phyloP scores from a whole-genome alignment of 352 stramenopile species.

The Phytophthora nicotianae region DNA sequence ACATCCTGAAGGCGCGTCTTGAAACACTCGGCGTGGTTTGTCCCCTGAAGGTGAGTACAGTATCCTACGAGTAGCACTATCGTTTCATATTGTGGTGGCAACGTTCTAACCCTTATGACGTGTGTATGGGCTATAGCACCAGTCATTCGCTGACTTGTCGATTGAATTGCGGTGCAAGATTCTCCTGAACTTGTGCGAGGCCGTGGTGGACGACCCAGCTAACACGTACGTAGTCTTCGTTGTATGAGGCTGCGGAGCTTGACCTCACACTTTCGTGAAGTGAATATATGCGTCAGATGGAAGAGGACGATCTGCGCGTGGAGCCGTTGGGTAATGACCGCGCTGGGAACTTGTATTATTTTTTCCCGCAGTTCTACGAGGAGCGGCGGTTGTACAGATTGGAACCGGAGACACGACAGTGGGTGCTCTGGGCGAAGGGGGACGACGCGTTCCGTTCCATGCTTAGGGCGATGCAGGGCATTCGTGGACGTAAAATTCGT shows the following conservation, averaged over 20 bases:
- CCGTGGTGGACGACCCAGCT: conserved; percentile 73
- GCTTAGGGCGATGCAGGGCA: conserved; percentile 57
- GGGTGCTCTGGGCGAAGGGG: conserved; percentile 81
- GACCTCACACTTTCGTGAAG: conserved; percentile 31
- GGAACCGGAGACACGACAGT: conserved; percentile 49
- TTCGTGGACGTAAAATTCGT: conserved; percentile 67
- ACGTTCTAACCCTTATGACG: conserved; percentile 2
- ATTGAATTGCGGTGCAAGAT: conserved; percentile 81
- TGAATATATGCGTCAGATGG: conserved; percentile 87
- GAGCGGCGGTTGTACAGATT: conserved; percentile 81
- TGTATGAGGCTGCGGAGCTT: neutral
- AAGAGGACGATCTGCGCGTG: conserved; percentile 83
- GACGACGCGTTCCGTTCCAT: conserved; percentile 65
- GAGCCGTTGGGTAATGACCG: conserved; percentile 79
- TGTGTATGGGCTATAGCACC: conserved; percentile 45
- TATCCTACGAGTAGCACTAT: neutral
- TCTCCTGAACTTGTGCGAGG: conserved; percentile 82
- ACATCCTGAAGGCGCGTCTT: conserved; percentile 64
- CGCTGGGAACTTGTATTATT: conserved; percentile 78
- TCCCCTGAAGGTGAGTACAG: conserved; percentile 50
- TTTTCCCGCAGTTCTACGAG: conserved; percentile 89
- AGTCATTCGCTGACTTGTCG: conserved; percentile 75
- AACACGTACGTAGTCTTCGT: conserved; percentile 59
- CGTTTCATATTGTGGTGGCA: neutral
- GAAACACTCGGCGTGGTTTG: conserved; percentile 57